A percentile compares a stretch with the other conserved stretches of the same genome.
These are phyloP conservation scores for Dalbergia oliveri DNA, from an alignment of 306 rosid genomes.

Conservation along the genomic window DNA sequence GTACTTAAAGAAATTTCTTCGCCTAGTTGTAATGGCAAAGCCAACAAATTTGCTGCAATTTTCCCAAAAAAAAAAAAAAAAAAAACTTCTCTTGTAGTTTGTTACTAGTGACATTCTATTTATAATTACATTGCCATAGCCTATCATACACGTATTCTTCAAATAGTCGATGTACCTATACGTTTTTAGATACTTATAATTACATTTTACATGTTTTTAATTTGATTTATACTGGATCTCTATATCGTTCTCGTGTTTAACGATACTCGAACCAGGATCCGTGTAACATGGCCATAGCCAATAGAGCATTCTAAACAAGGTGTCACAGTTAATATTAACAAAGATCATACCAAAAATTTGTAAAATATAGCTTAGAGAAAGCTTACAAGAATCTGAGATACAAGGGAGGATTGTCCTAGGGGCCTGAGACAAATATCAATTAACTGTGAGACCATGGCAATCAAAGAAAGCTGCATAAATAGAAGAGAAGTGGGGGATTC, in stretches of 20 bases:
- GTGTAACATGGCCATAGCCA: too few relatives aligned
- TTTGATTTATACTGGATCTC: too few relatives aligned
- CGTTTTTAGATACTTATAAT: too few relatives aligned
- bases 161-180: too few relatives aligned
- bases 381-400: constrained; percentile 78
- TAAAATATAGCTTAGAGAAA: constrained; percentile 23
- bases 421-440: constrained; percentile 54
- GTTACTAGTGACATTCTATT: neutral
- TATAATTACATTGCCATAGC: too few relatives aligned
- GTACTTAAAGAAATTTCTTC: too few relatives aligned
- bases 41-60: neutral
- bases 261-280: too few relatives aligned
- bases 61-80: neutral
- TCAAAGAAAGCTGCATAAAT: constrained; percentile 60
- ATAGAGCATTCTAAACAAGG: neutral
- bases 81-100: neutral
- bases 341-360: neutral
- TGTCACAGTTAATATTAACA: neutral
- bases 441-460: constrained; percentile 49
- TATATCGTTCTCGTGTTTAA: too few relatives aligned
- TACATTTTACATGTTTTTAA: too few relatives aligned
- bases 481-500: constrained; percentile 59
- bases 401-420: constrained; percentile 71
- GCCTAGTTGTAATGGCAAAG: too few relatives aligned
- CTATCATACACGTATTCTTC: too few relatives aligned